Conservation (phyloP, 2,329 filamentous ascomycete genomes). For the Pseudogymnoascus sp. region DNA sequence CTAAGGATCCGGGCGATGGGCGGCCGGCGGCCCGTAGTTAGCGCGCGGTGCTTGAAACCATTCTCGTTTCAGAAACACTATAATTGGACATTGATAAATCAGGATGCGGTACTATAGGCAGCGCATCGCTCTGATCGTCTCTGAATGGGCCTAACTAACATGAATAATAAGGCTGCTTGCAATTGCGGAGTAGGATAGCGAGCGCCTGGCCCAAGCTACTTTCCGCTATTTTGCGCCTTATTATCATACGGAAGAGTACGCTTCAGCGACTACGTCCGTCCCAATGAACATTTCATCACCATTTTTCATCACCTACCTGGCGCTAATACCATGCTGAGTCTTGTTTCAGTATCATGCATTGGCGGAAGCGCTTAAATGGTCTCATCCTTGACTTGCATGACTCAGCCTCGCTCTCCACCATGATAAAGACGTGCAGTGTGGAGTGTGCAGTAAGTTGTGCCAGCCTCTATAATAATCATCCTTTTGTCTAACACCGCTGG, state of each 20-base stretch:
- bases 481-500: background rate
- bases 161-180: background rate
- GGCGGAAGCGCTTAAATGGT: background rate
- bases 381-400: background rate
- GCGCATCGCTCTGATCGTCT: background rate
- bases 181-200: background rate
- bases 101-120: background rate
- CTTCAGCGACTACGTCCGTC: background rate
- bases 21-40: background rate
- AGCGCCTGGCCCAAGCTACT: background rate
- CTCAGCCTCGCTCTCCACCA: background rate
- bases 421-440: background rate
- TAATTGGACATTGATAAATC: background rate
- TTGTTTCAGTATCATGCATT: background rate
- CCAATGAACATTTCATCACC: background rate
- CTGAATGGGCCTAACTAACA: background rate
- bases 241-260: background rate
- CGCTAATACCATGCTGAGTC: background rate
- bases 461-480: background rate
- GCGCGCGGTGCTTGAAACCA: background rate
- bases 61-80: background rate
- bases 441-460: background rate
- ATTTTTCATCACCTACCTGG: background rate
- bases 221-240: background rate
- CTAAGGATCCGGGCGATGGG: background rate